Conservation (phyloP, 2,329 filamentous ascomycete species). For the Neofusicoccum sp. region DNA sequence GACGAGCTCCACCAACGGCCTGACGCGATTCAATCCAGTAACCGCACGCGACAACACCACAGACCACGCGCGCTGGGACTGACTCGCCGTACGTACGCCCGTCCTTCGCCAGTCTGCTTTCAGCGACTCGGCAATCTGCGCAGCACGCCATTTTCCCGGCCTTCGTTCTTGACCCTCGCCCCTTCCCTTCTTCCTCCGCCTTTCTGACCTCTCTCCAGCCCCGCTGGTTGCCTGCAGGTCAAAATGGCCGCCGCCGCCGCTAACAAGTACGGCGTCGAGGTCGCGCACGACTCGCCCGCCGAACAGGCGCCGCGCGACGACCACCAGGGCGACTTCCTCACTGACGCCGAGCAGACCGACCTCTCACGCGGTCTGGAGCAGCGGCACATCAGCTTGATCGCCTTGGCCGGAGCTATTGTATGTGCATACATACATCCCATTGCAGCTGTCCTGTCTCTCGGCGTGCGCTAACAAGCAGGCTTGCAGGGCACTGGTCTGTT, state of each 20-base stretch:
- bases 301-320: conserved; percentile 27
- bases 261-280: background rate
- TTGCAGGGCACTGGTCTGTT: conserved; percentile 41
- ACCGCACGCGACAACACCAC: background rate
- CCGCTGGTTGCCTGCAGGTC: background rate
- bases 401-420: conserved; percentile 57
- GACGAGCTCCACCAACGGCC: background rate
- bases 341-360: conserved; percentile 52
- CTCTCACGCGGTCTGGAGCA: conserved; percentile 50
- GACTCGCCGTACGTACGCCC: background rate
- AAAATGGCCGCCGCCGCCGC: background rate
- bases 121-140: background rate
- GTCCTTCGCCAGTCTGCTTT: background rate
- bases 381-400: conserved; percentile 56
- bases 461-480: background rate
- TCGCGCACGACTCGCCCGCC: background rate
- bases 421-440: background rate
- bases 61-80: background rate
- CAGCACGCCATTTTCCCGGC: conserved; percentile 3
- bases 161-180: background rate
- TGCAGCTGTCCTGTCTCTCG: background rate
- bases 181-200: no score
- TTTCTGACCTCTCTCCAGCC: background rate
- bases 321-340: conserved; percentile 51
- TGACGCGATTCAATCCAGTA: background rate